These are phyloP conservation scores for Mytilinidion resinicola DNA, from an alignment of 495 filamentous ascomycete species.

Conservation along the genomic window DNA sequence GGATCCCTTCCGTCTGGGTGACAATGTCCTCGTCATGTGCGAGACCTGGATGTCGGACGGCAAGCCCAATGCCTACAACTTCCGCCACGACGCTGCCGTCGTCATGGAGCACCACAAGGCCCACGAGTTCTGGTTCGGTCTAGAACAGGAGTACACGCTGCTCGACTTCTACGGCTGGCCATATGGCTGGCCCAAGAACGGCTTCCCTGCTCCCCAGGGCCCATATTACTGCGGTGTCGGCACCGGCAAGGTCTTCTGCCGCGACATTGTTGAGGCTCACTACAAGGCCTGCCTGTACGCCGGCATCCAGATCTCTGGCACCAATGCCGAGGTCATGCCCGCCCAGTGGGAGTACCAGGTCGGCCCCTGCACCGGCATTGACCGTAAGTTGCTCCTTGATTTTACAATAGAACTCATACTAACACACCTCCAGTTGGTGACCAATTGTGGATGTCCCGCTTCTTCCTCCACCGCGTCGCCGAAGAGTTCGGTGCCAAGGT, in stretches of 20 bases:
- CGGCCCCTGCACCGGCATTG: slow-evolving; percentile 87
- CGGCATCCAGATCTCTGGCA: slow-evolving; percentile 90
- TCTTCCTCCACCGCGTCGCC: slow-evolving; percentile 90
- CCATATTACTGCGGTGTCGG: slow-evolving; percentile 99
- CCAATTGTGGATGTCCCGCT: slow-evolving; percentile 95
- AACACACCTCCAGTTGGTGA: slow-evolving; percentile 64
- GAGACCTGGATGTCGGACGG: slow-evolving; percentile 97
- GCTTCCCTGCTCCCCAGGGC: slow-evolving; percentile 94
- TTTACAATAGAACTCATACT: neutral
- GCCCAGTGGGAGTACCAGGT: slow-evolving; percentile 99
- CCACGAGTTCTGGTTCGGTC: slow-evolving; percentile 92
- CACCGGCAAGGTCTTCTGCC: slow-evolving; percentile 93
- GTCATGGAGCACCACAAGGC: slow-evolving; percentile 82
- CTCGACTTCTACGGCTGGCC: slow-evolving; percentile 82
- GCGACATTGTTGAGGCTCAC: slow-evolving; percentile 97
- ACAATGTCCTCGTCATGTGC: slow-evolving; percentile 87
- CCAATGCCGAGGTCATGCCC: slow-evolving; percentile 98
- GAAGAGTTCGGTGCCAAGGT: slow-evolving; percentile 97
- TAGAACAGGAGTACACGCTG: slow-evolving; percentile 96
- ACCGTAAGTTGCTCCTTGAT: slow-evolving; percentile 47
- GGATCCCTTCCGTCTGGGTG: slow-evolving; percentile 77
- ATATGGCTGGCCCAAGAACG: slow-evolving; percentile 91
- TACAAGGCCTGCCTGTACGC: slow-evolving; percentile 95
- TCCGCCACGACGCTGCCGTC: slow-evolving; percentile 80
- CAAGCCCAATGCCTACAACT: slow-evolving; percentile 97